Percentiles rank a stretch among this genome's conserved stretches.
These are phyloP conservation scores for Dactylellina sp. DNA, from an alignment of 2,329 filamentous ascomycete genomes.

Conservation along the genomic window DNA sequence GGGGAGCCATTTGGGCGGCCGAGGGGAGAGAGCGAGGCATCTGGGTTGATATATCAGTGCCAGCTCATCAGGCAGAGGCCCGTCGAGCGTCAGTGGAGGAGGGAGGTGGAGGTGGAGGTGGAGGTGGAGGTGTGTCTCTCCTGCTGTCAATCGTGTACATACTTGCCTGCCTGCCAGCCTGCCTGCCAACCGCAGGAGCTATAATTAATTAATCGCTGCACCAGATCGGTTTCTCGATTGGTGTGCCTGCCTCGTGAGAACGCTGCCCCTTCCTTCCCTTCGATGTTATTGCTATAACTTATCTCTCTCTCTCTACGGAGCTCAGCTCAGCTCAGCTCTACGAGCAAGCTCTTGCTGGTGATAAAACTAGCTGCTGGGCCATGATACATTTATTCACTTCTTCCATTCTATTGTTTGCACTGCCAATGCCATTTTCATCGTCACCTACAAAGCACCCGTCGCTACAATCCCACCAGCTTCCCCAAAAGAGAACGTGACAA, in stretches of 20 bases:
- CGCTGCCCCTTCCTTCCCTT: neutral
- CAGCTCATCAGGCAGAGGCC: slow-evolving; percentile 51
- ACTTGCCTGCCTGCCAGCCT: too few species aligned
- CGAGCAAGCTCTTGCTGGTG: too few species aligned
- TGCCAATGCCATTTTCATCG: too few species aligned
- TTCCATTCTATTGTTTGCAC: too few species aligned
- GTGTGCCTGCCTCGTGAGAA: slow-evolving; percentile 18
- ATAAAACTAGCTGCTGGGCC: too few species aligned
- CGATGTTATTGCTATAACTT: too few species aligned
- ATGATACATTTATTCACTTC: too few species aligned
- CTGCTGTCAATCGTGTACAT: slow-evolving; percentile 42
- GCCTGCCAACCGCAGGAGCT: slow-evolving; percentile 7
- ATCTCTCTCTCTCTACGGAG: too few species aligned
- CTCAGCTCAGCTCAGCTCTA: too few species aligned
- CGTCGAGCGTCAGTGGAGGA: slow-evolving; percentile 3
- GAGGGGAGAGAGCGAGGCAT: slow-evolving; percentile 15
- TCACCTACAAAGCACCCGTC: neutral
- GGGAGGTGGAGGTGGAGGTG: slow-evolving; percentile 29
- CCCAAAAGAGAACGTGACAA: slow-evolving; percentile 34
- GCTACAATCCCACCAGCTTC: too few species aligned
- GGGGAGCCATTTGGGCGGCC: slow-evolving; percentile 14
- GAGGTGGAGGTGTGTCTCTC: slow-evolving; percentile 47
- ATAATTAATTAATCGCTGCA: slow-evolving; percentile 22
- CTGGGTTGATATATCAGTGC: slow-evolving; percentile 52
- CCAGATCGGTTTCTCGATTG: slow-evolving; percentile 23